Conservation (phyloP, 2,329 filamentous ascomycete species). For the Trichoderma pleuroti region DNA sequence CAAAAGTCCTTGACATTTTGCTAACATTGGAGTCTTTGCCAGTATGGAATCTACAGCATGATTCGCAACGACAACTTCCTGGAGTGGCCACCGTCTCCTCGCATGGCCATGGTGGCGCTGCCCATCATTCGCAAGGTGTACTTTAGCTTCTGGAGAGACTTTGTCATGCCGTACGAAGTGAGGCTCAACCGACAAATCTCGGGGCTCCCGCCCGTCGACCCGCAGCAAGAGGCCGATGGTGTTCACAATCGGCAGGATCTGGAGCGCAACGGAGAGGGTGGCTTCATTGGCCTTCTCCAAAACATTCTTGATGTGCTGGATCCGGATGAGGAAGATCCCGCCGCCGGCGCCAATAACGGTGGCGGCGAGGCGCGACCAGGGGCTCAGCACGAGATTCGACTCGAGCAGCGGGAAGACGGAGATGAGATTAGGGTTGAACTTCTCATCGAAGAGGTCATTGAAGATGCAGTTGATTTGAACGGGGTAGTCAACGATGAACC, state of each 20-base stretch:
- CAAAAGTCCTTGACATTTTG: background rate
- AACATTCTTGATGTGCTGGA: slow-evolving; percentile 37
- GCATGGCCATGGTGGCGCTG: slow-evolving; percentile 48
- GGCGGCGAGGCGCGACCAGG: background rate
- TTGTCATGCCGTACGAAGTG: slow-evolving; percentile 46
- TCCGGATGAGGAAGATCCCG: slow-evolving; percentile 30
- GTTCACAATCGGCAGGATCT: slow-evolving; percentile 22
- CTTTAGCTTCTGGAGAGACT: slow-evolving; percentile 43
- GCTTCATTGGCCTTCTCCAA: slow-evolving; percentile 36
- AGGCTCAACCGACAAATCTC: slow-evolving; percentile 47
- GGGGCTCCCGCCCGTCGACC: slow-evolving; percentile 36
- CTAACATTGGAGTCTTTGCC: background rate
- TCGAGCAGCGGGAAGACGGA: slow-evolving; percentile 19
- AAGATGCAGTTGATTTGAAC: slow-evolving; percentile 24
- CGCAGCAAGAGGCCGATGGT: slow-evolving; percentile 23
- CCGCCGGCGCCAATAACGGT: slow-evolving; percentile 13
- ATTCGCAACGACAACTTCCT: slow-evolving; percentile 44
- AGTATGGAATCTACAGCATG: slow-evolving; percentile 49
- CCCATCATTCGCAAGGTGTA: slow-evolving; percentile 47
- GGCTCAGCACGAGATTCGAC: background rate
- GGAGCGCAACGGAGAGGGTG: slow-evolving; percentile 29
- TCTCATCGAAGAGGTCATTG: slow-evolving; percentile 32
- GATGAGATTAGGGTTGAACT: slow-evolving; percentile 33
- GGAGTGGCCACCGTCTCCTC: slow-evolving; percentile 52
- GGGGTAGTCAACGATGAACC: background rate